Evolutionary conservation across 1,139 yeast species (phyloP), one percentile per base, ranked within the genome.

Genomic region (Saccharomyces hybrid): DNA sequence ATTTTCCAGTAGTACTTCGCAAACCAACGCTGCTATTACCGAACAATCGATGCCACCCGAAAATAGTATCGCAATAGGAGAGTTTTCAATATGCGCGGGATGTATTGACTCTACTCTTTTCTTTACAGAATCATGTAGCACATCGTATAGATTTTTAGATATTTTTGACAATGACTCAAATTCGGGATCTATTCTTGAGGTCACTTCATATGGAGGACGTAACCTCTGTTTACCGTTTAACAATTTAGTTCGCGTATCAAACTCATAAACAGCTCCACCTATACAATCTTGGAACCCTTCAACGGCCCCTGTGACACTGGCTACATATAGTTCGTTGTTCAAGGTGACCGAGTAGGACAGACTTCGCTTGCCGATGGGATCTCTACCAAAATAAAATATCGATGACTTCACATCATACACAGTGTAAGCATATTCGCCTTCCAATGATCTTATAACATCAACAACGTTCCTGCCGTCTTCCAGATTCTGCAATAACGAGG

Each of bases 1-100:
- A 41, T 29, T 42, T 3, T 52, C 49, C 1, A 41, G 46, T 7
- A 68, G 53, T 13, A 62, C 62, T 50, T 62, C 61, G 55, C 71
- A 69, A 5, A 70, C 58, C 51, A 73, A 38, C 14, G 77, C 74
- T 23, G 95, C 90, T 13, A 93, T 64, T 0, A 93, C 72, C 0
- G 97, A 86, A 67, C 99, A 93, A 64, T 93, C 99, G 8, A 93
- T 74, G 0, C 99, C 99, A 1, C 99, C 99, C 46, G 97, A 89
- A 67, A 89, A 93, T 38, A 93, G 71, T 0, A 93, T 75, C 0
- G 88, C 89, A 26, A 87, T 73, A 2, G 69, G 66, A 6, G 65
- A 59, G 52, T 66, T 66, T 14, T 69, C 69, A 8, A 69, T 58
- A 57, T 75, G 77, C 5, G 80, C 56, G 0, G 93, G 91, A 55